A percentile compares a stretch with the other conserved stretches of the same genome.
These are phyloP conservation scores for Chlorencoelia australis DNA, from an alignment of 2,329 filamentous ascomycete species.

Conservation along the genomic window DNA sequence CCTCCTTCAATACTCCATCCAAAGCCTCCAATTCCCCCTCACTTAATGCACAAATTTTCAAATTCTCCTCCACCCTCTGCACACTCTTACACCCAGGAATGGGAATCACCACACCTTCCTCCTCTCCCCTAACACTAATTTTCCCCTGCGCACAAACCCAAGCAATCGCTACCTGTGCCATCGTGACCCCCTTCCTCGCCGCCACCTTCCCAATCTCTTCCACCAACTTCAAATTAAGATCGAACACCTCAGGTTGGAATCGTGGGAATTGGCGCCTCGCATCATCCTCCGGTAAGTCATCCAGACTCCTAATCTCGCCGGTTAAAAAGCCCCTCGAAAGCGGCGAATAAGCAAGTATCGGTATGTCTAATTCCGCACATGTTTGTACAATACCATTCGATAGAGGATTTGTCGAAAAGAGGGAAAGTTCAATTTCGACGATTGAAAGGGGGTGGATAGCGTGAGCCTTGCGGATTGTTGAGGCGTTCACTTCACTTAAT, in stretches of 20 bases:
- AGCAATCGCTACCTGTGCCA: constrained; percentile 5
- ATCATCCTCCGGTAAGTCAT: constrained; percentile 45
- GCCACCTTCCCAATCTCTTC: constrained; percentile 46
- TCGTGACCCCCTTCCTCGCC: constrained; percentile 44
- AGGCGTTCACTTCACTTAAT: constrained; percentile 31
- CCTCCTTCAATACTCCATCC: too few relatives aligned
- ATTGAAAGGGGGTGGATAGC: constrained; percentile 28
- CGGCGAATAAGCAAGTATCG: constrained; percentile 53
- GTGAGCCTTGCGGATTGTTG: constrained; percentile 30
- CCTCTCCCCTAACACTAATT: too few relatives aligned
- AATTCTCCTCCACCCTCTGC: too few relatives aligned
- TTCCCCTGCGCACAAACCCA: constrained; percentile 1
- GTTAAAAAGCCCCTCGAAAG: constrained; percentile 51
- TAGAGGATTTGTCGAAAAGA: neutral
- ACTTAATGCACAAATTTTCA: too few relatives aligned
- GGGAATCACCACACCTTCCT: too few relatives aligned
- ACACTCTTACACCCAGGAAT: too few relatives aligned
- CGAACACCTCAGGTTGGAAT: constrained; percentile 51
- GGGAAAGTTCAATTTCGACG: constrained; percentile 32
- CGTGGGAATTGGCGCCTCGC: constrained; percentile 42
- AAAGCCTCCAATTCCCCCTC: too few relatives aligned
- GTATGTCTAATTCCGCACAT: constrained; percentile 52
- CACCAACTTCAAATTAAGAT: constrained; percentile 53
- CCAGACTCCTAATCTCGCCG: constrained; percentile 35
- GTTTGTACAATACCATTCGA: constrained; percentile 30